phyloP scores from a whole-genome alignment of 1,284 basidiomycete species.

The Hypsizygus ulmarius region DNA sequence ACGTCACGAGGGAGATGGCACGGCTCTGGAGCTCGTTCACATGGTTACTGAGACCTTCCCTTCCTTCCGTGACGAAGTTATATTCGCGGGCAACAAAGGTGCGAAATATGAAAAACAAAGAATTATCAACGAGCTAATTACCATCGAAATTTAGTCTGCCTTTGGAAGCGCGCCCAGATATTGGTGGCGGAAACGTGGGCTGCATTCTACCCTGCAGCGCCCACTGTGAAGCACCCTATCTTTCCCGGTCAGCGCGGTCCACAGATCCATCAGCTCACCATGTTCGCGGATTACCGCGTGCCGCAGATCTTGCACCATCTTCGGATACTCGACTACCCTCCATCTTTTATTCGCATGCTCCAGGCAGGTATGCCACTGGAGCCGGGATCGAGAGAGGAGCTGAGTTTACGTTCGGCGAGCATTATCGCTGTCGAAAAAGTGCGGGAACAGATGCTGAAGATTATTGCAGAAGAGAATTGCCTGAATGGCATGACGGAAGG shows the following conservation, averaged over 20 bases:
- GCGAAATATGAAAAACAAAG: conserved; percentile 11
- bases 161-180: conserved; percentile 87
- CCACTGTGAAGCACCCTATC: conserved; percentile 55
- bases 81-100: conserved; percentile 58
- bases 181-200: conserved; percentile 84
- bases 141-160: conserved; percentile 45
- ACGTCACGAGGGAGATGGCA: conserved; percentile 49
- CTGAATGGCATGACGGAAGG: conserved; percentile 26
- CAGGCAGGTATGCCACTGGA: conserved; percentile 40
- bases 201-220: conserved; percentile 61
- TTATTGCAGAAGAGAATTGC: conserved; percentile 22
- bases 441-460: conserved; percentile 46
- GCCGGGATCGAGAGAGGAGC: conserved; percentile 61
- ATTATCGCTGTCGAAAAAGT: conserved; percentile 76
- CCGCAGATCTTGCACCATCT: conserved; percentile 83
- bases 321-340: conserved; percentile 65
- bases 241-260: conserved; percentile 58
- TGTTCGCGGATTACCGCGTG: conserved; percentile 87
- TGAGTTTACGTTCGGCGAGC: conserved; percentile 70
- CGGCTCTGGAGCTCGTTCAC: conserved; percentile 69
- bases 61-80: conserved; percentile 69
- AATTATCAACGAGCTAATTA: not conserved
- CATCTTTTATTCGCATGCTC: conserved; percentile 49
- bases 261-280: conserved; percentile 65
- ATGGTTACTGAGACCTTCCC: conserved; percentile 70